These are phyloP conservation scores for Pilatotrama ljubarskyi DNA, from an alignment of 768 basidiomycete species.

Conservation along the genomic window DNA sequence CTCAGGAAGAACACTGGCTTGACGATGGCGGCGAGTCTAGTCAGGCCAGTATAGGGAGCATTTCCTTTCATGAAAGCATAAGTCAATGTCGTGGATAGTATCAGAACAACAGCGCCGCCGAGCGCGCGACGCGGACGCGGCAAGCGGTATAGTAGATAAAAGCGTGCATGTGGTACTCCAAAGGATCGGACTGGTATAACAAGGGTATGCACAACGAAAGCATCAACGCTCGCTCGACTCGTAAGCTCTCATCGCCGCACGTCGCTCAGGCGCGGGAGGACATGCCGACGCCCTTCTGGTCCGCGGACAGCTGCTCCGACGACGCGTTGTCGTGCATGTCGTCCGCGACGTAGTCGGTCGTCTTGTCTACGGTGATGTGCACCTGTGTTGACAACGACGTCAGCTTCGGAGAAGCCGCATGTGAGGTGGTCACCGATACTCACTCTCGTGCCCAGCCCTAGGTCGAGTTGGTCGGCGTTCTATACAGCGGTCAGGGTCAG, in stretches of 20 bases:
- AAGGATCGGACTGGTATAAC: slow-evolving; percentile 1
- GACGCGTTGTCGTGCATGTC: slow-evolving; percentile 3
- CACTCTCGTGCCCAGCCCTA: slow-evolving; percentile 12
- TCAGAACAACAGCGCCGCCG: background rate
- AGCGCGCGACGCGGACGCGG: background rate
- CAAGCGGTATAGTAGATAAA: background rate
- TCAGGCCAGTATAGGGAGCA: background rate
- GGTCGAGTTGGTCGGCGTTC: slow-evolving; percentile 11
- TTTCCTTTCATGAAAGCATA: background rate
- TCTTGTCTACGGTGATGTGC: slow-evolving; percentile 30
- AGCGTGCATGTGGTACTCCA: background rate
- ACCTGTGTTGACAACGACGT: slow-evolving; percentile 4
- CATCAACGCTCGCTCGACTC: background rate
- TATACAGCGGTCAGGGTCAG: background rate
- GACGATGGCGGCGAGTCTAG: background rate
- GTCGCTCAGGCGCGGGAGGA: slow-evolving; percentile 2
- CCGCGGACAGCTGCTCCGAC: slow-evolving; percentile 6
- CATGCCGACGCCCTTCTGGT: slow-evolving; percentile 5
- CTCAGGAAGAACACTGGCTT: slow-evolving; percentile 1
- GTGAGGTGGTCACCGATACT: background rate
- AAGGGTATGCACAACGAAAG: background rate
- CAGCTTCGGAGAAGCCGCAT: background rate
- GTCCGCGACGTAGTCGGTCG: slow-evolving; percentile 26
- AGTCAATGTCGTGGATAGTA: background rate
- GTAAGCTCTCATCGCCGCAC: background rate